phyloP scores from a whole-genome alignment of 140 eudicot species.

The Flaveria floridana region DNA sequence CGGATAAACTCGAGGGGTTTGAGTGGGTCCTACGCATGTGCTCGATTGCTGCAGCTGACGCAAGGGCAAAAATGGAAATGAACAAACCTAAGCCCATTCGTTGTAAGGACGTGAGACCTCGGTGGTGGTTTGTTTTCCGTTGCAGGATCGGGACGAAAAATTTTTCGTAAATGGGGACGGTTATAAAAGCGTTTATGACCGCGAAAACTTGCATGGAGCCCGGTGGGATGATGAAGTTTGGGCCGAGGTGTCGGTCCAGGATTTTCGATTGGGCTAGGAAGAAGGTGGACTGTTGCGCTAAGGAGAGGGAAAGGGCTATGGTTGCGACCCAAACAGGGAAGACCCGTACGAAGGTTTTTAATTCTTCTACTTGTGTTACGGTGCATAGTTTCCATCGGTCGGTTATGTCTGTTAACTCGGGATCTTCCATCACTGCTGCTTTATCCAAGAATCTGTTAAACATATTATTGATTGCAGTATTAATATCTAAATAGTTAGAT shows the following conservation, averaged over 20 bases:
- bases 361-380: slow-evolving; percentile 80
- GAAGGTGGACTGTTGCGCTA: slow-evolving; percentile 75
- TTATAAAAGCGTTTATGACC: slow-evolving; percentile 57
- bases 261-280: slow-evolving; percentile 61
- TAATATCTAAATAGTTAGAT: background rate
- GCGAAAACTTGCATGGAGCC: slow-evolving; percentile 67
- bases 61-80: slow-evolving; percentile 56
- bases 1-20: slow-evolving; percentile 28
- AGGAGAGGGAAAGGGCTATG: slow-evolving; percentile 82
- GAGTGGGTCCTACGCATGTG: slow-evolving; percentile 42
- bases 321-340: slow-evolving; percentile 85
- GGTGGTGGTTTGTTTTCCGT: slow-evolving; percentile 52
- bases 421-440: slow-evolving; percentile 60
- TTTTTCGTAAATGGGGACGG: slow-evolving; percentile 73
- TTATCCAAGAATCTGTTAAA: slow-evolving; percentile 54
- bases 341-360: slow-evolving; percentile 65
- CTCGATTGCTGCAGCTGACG: slow-evolving; percentile 58
- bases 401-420: slow-evolving; percentile 34
- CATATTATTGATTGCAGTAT: background rate
- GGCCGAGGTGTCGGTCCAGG: slow-evolving; percentile 56
- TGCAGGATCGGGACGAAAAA: slow-evolving; percentile 52
- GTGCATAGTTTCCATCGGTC: slow-evolving; percentile 74
- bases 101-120: slow-evolving; percentile 71
- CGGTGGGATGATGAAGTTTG: slow-evolving; percentile 57
- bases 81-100: slow-evolving; percentile 78